These are phyloP conservation scores for Rosellinia necatrix DNA, from an alignment of 2,329 filamentous ascomycete species.

Conservation along the genomic window DNA sequence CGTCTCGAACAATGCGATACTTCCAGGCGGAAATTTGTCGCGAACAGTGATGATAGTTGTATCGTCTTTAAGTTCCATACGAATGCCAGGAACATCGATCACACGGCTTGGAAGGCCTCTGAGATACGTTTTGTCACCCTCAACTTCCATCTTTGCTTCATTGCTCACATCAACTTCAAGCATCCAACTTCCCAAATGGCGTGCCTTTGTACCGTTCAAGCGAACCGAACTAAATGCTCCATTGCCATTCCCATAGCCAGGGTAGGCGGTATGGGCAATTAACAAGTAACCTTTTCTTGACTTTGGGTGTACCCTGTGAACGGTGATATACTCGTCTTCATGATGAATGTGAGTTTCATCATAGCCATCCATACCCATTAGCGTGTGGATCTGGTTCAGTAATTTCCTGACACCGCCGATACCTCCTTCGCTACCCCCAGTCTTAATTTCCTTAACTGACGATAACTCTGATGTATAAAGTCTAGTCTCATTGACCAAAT, in stretches of 20 bases:
- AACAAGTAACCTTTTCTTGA: conserved; percentile 93
- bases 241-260: conserved; percentile 84
- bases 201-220: conserved; percentile 81
- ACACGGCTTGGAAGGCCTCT: conserved; percentile 85
- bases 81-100: conserved; percentile 72
- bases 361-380: conserved; percentile 95
- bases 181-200: conserved; percentile 87
- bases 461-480: conserved; percentile 82
- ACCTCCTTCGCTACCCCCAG: conserved; percentile 75
- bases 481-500: conserved; percentile 87
- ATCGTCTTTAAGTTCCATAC: conserved; percentile 71
- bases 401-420: conserved; percentile 92
- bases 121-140: conserved; percentile 72
- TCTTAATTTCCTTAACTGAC: conserved; percentile 59
- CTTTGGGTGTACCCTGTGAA: conserved; percentile 91
- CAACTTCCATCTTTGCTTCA: conserved; percentile 66
- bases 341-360: conserved; percentile 97
- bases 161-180: conserved; percentile 83
- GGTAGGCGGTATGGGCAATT: conserved; percentile 94
- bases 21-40: conserved; percentile 87
- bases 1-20: conserved; percentile 93
- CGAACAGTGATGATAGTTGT: conserved; percentile 81
- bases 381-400: conserved; percentile 89
- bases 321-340: conserved; percentile 93
- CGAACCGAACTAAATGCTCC: conserved; percentile 79